Evolutionary conservation across 306 rosid genomes (phyloP), one percentile per base, ranked within the genome.

Genomic region (cucumber (Cucumis sativus)): DNA sequence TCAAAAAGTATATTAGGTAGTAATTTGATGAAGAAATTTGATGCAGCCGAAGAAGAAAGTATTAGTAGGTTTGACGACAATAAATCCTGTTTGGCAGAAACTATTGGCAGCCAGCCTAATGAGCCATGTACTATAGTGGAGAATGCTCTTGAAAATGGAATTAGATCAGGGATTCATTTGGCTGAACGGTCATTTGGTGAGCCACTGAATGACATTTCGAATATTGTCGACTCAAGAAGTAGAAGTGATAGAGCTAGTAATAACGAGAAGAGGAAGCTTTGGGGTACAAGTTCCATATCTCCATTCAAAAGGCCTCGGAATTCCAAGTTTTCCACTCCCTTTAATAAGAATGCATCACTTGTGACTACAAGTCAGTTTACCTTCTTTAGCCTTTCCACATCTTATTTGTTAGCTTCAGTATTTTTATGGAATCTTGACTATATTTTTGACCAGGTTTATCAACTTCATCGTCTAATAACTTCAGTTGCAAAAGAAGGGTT

Each of bases 221-320:
- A 90, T 80, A 81, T 87, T 61, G 59, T 76, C 37, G 87, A 76
- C 77, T 64, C 83, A 59, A 33, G 33, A 69, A 51, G 82, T 72
- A 70, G 79, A 77, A 84, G 76, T 66, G 72, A 55, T 80, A 82
- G 70, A 25, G 84, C 82, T 51, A 80, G 65, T 61, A 41, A 58
- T 43, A 49, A 80, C 69, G 89, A 83, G 64, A 92, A 88, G 85
- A 87, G 92, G 88, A 90, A 85, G 81, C 78, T 86, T 14, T 84
- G 92, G 80, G 79, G 79, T 78, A 81, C 82, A 80, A 80, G 30
- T 77, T 84, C 82, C 30, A 63, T 76, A 79, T 88, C 98, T 87
- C 87, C 97, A 40, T 94, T 94, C 76, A 94, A 92, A 88, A 89
- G 51, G 86, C 98, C 96, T 49, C 97, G 97, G 15, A 79, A 62